A percentile compares a stretch with the other conserved stretches of the same genome.
Evolutionary conservation across 495 filamentous ascomycete genomes (phyloP).

Genomic region (Melanomma pulvis-pyrius): DNA sequence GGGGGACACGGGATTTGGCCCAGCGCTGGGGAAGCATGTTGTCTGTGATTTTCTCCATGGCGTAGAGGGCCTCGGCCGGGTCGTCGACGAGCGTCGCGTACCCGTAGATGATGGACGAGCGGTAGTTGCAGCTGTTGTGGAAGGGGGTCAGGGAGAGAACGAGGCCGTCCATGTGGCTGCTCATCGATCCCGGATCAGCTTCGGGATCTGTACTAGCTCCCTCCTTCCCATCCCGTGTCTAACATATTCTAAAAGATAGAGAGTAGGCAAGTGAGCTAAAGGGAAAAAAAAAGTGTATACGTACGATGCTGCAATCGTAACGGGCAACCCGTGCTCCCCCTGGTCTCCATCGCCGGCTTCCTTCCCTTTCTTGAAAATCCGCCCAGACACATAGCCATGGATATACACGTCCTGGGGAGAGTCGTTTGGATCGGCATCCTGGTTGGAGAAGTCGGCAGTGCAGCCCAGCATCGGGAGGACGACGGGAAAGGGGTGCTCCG

Average conservation of each 20-base stretch:
- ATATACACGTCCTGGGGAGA: slow-evolving; percentile 79
- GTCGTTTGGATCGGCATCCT: slow-evolving; percentile 45
- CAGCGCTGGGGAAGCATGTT: slow-evolving; percentile 69
- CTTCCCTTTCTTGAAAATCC: slow-evolving; percentile 66
- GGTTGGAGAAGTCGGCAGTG: slow-evolving; percentile 71
- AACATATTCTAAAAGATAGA: too few relatives aligned
- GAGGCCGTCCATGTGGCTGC: slow-evolving; percentile 65
- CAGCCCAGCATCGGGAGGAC: slow-evolving; percentile 86
- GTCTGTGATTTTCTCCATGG: slow-evolving; percentile 81
- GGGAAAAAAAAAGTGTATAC: background rate
- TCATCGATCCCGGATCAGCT: background rate
- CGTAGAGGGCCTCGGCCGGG: slow-evolving; percentile 73
- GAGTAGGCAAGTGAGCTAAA: background rate
- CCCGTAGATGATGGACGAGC: slow-evolving; percentile 78
- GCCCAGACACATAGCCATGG: slow-evolving; percentile 81
- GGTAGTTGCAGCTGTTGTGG: slow-evolving; percentile 85
- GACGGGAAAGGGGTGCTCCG: slow-evolving; percentile 65
- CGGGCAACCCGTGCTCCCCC: slow-evolving; percentile 34
- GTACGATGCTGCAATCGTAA: slow-evolving; percentile 22
- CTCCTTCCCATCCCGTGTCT: too few relatives aligned
- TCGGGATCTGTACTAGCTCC: background rate
- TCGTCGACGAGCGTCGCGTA: slow-evolving; percentile 67
- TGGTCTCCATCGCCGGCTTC: background rate
- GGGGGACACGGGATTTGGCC: slow-evolving; percentile 58
- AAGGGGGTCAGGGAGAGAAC: slow-evolving; percentile 68